Evolutionary conservation across 148 eudicot species (phyloP).

Genomic region (Rhododendron ferrugineum): DNA sequence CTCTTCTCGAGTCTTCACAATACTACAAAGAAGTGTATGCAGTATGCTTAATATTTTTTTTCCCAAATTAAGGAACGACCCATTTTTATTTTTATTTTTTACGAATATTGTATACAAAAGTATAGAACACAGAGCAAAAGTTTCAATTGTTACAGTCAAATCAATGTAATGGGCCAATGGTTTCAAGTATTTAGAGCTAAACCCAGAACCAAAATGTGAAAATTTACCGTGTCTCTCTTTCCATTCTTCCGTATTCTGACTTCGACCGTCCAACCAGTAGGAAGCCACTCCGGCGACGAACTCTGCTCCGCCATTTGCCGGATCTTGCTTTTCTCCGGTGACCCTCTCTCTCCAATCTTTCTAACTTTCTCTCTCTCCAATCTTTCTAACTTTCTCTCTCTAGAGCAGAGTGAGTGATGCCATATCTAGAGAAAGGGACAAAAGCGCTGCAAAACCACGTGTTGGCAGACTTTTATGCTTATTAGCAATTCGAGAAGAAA

Average conservation of each 20-base stretch:
- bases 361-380: constrained; percentile 12
- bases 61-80: neutral
- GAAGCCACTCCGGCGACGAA: constrained; percentile 38
- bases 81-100: too few species aligned
- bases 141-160: neutral
- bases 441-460: constrained; percentile 14
- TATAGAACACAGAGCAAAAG: neutral
- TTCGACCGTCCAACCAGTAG: constrained; percentile 67
- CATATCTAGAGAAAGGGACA: constrained; percentile 8
- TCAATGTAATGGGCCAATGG: neutral
- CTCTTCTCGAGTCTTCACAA: neutral
- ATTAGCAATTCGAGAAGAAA: constrained; percentile 9
- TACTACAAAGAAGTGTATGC: neutral
- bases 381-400: neutral
- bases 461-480: constrained; percentile 16
- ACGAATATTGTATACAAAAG: too few species aligned
- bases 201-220: neutral
- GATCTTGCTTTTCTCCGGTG: neutral
- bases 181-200: neutral
- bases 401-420: neutral
- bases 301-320: constrained; percentile 18
- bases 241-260: constrained; percentile 55
- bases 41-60: too few species aligned
- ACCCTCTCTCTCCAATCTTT: neutral
- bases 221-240: constrained; percentile 55